Base-by-base conservation (phyloP, 768 basidiomycete species). In the Leccinum pellstonianum region DNA sequence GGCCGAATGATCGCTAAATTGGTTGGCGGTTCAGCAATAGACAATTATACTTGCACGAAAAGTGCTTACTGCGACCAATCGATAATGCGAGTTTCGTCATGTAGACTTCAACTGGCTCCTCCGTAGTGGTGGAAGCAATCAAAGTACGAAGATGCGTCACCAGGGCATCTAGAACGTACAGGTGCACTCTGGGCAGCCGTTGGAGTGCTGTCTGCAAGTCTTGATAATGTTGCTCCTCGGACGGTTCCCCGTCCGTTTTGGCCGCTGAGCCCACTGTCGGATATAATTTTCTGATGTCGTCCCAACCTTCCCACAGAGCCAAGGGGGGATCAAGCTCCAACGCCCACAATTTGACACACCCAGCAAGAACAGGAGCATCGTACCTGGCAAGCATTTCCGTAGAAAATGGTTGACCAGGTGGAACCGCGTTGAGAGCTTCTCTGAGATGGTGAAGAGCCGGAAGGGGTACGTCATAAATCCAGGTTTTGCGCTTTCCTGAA, bases 401-500 rank as follows among this genome's bases (percentile, higher is more conserved):
- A 6, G 82, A 75, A 31, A 85, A 77, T 48, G 80, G 77, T 31
- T 79, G 73, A 60, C 76, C 68, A 57, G 73, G 71, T 7, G 83
- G 86, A n/a, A 90, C 75, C 10, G 81, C 84, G 70, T 97, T 96
- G 55, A 98, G 78, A 5, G 81, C 80, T 73, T 94, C 91, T 58
- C 95, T 87, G 31, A 98, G 85, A 59, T 89, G 88, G 66, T 98
- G 95, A 15, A 90, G 83, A 25, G 86, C 84, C 2, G 85, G 79
- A 6, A 98, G 81, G 1, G 95, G 94, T 4, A 92, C 90, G 66
- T 98, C 93, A 74, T 97, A 98, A 56, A 98, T 91, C 95, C 95
- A 98, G 4, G 88, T 78, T 77, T 89, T 93, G 59, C 95, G 86
- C 70, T 85, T 89, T 71, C 95, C 95, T 87, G 69, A 4, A 37